Percentiles rank a stretch among this genome's conserved stretches.
phyloP scores from a whole-genome alignment of 257 asterid species.

The Solanum medicagineum region DNA sequence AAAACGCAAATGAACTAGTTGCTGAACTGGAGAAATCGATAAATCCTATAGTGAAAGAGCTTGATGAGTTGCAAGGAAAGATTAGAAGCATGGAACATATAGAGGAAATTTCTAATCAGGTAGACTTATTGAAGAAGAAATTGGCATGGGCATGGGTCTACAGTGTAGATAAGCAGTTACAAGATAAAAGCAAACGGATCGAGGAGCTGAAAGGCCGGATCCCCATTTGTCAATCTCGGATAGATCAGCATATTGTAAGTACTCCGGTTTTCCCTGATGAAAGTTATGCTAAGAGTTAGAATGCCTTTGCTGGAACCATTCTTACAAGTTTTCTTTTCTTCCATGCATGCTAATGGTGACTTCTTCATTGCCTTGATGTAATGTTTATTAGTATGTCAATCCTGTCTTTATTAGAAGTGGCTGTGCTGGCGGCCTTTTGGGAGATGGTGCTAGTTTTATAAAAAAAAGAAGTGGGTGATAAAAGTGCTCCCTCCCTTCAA shows the following conservation, averaged over 20 bases:
- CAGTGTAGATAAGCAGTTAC: conserved; percentile 53
- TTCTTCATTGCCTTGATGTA: neutral
- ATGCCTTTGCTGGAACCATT: neutral
- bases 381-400: neutral
- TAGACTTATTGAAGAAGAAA: conserved; percentile 52
- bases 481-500: neutral
- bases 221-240: conserved; percentile 52
- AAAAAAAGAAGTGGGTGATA: neutral
- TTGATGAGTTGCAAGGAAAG: conserved; percentile 71
- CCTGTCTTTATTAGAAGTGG: neutral
- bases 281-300: neutral
- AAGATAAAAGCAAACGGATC: conserved; percentile 31
- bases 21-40: conserved; percentile 60
- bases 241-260: conserved; percentile 56
- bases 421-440: neutral
- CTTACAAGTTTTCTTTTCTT: neutral
- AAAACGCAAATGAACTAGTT: conserved; percentile 51
- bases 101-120: conserved; percentile 68
- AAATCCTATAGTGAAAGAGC: conserved; percentile 62
- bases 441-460: neutral
- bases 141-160: conserved; percentile 95
- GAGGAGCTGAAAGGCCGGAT: conserved; percentile 54
- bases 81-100: conserved; percentile 71
- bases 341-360: neutral
- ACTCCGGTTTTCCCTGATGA: neutral